Evolutionary conservation across 495 filamentous ascomycete genomes (phyloP).

Genomic region (Penicillium salamii): DNA sequence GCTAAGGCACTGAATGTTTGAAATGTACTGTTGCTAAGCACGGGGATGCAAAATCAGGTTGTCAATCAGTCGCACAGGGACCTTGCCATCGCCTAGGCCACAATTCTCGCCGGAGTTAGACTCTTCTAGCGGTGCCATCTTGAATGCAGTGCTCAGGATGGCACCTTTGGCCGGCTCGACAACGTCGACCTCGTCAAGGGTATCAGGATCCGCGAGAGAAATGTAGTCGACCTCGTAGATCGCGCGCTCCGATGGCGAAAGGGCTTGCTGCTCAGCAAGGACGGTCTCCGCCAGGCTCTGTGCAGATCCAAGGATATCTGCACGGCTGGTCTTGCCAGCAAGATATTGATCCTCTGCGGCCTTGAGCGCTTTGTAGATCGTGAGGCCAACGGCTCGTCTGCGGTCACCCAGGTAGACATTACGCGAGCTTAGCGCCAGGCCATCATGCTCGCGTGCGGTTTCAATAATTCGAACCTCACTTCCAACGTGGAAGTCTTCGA

Average conservation of each 20-base stretch:
- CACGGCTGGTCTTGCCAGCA: constrained; percentile 53
- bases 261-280: constrained; percentile 57
- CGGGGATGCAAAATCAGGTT: constrained; percentile 74
- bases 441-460: constrained; percentile 76
- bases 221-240: constrained; percentile 86
- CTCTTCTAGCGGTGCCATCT: constrained; percentile 79
- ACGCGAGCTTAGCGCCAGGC: constrained; percentile 88
- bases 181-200: constrained; percentile 72
- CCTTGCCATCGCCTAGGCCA: constrained; percentile 64
- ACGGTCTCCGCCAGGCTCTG: constrained; percentile 47
- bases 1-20: background rate
- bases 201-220: constrained; percentile 77
- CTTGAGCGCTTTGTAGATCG: constrained; percentile 63
- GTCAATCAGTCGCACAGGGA: constrained; percentile 86
- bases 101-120: constrained; percentile 63
- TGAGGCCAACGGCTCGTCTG: constrained; percentile 66
- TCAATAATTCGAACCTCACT: constrained; percentile 69
- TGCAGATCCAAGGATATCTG: constrained; percentile 67
- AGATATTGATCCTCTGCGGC: constrained; percentile 68
- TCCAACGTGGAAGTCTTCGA: constrained; percentile 82
- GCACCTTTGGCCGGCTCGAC: constrained; percentile 66
- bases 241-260: constrained; percentile 61
- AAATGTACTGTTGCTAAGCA: constrained; percentile 4
- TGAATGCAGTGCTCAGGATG: constrained; percentile 84
- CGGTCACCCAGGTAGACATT: constrained; percentile 88